A percentile compares a stretch with the other conserved stretches of the same genome.
Evolutionary conservation across 768 basidiomycete species (phyloP).

Genomic region (Chlorophyllum brunneum): DNA sequence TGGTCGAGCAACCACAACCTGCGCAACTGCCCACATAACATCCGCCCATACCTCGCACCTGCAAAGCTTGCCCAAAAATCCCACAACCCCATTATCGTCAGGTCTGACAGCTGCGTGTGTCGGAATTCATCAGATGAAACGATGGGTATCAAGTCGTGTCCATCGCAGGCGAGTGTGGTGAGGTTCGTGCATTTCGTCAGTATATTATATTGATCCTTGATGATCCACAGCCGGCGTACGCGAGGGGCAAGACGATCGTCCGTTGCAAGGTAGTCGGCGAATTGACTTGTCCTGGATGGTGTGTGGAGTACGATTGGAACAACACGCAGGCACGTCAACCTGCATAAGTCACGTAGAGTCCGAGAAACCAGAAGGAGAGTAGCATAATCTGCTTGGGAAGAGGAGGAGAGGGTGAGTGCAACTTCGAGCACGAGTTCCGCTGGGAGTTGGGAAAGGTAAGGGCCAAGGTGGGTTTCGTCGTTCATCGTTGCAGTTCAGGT

Average conservation of each 20-base stretch:
- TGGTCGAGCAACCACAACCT: constrained; percentile 7
- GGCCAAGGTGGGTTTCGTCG: background rate
- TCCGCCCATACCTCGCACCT: background rate
- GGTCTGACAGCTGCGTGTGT: background rate
- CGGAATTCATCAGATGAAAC: background rate
- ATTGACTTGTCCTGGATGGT: background rate
- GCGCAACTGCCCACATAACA: background rate
- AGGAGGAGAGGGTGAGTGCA: background rate
- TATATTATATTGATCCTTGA: background rate
- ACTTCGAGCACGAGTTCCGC: constrained; percentile 6
- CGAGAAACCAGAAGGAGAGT: background rate
- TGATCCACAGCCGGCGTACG: constrained; percentile 6
- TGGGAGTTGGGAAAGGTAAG: background rate
- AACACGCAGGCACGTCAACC: background rate
- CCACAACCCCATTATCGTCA: constrained; percentile 9
- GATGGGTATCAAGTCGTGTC: constrained; percentile 1
- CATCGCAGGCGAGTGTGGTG: constrained; percentile 4
- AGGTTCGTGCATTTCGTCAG: background rate
- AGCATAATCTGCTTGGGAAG: background rate
- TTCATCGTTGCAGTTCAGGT: background rate
- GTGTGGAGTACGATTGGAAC: constrained; percentile 5
- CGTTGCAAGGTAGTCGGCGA: background rate
- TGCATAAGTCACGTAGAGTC: background rate
- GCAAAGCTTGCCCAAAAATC: constrained; percentile 3
- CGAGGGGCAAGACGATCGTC: background rate